phyloP scores from a whole-genome alignment of 192 early-diverging fungal genomes.

The Spizellomyces sp. region DNA sequence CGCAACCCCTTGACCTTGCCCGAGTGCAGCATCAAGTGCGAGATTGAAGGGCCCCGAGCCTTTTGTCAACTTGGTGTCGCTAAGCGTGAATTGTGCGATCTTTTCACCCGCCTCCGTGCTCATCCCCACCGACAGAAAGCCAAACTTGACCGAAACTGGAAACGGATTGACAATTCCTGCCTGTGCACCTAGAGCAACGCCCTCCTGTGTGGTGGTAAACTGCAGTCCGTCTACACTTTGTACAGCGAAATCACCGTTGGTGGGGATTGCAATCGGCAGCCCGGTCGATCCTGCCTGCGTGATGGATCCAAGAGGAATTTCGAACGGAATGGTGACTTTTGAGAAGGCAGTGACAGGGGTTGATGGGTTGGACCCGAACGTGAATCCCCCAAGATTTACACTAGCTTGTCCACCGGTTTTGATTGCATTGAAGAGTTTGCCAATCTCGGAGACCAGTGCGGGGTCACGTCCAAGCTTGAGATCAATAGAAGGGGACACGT shows the following conservation, averaged over 20 bases:
- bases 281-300: conserved; percentile 2
- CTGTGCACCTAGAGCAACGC: neutral
- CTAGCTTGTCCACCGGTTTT: conserved; percentile 6
- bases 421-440: conserved; percentile 1
- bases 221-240: conserved; percentile 1
- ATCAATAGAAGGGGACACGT: conserved; percentile 12
- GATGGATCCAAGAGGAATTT: conserved; percentile 9
- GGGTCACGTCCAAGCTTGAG: conserved; percentile 14
- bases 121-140: conserved; percentile 19
- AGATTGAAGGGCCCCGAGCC: conserved; percentile 1
- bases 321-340: conserved; percentile 1
- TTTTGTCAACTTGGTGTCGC: conserved; percentile 2
- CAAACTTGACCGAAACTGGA: conserved; percentile 14
- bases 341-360: conserved; percentile 24
- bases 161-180: conserved; percentile 5
- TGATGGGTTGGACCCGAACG: conserved; percentile 19
- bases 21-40: conserved; percentile 15
- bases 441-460: conserved; percentile 7
- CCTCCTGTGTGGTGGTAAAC: conserved; percentile 11
- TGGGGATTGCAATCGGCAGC: neutral
- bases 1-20: neutral
- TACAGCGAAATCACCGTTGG: neutral
- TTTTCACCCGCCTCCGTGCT: conserved; percentile 11
- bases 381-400: conserved; percentile 4
- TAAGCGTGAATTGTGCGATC: conserved; percentile 12